Percentiles rank a stretch among this genome's conserved stretches.
Conservation (phyloP, 345 rosid genomes). For the Laguncularia racemosa region DNA sequence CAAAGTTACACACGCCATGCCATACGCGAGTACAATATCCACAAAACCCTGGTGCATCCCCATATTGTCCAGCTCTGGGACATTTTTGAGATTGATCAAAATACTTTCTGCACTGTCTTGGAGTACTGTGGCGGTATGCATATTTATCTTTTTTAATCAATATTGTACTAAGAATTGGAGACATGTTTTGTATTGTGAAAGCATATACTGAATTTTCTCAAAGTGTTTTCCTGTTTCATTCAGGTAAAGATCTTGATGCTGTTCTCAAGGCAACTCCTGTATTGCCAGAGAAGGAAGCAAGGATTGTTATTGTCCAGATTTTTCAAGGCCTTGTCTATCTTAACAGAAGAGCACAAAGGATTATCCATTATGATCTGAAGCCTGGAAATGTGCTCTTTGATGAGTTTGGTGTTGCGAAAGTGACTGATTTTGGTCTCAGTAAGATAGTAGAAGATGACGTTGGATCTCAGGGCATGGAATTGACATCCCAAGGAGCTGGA, state of each 20-base stretch:
- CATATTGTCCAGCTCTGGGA: conserved; percentile 99
- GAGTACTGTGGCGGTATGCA: conserved; percentile 88
- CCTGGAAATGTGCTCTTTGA: conserved; percentile 99
- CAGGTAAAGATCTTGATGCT: conserved; percentile 99
- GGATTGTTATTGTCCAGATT: conserved; percentile 85
- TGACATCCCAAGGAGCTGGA: conserved; percentile 99
- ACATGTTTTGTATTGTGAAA: conserved; percentile 1
- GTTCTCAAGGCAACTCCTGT: conserved; percentile 92
- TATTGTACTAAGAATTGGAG: conserved; percentile 2
- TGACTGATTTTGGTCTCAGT: conserved; percentile 99
- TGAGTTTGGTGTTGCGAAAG: conserved; percentile 93
- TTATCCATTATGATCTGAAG: conserved; percentile 97
- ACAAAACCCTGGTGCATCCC: conserved; percentile 93
- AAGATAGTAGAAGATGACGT: conserved; percentile 92
- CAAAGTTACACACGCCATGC: conserved; percentile 98
- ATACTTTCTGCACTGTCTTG: conserved; percentile 93
- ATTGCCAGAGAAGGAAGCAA: conserved; percentile 94
- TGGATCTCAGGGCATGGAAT: conserved; percentile 99
- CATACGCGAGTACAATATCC: conserved; percentile 89
- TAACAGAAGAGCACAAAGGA: conserved; percentile 78
- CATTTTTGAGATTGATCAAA: conserved; percentile 90
- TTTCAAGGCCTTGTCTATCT: conserved; percentile 94
- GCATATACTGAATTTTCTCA: conserved; percentile 6
- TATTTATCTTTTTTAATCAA: conserved; percentile 6
- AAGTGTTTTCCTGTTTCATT: conserved; percentile 9